Percentiles rank a stretch among this genome's conserved stretches.
These are phyloP conservation scores for Penicillium sp. DNA, from an alignment of 2,329 filamentous ascomycete genomes.

Conservation along the genomic window DNA sequence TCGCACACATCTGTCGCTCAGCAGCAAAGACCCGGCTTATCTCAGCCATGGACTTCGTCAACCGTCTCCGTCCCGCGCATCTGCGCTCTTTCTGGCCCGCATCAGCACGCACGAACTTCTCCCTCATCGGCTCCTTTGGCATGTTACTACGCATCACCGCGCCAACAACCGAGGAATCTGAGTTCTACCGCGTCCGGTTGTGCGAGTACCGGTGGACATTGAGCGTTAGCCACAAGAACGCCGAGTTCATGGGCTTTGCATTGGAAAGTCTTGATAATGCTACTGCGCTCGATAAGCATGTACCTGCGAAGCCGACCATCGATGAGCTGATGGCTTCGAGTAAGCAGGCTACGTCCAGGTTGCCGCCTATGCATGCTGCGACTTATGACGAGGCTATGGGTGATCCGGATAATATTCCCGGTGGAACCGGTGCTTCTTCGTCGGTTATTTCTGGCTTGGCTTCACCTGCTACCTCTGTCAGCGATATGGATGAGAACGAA, in stretches of 20 bases:
- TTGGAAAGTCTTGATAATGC: conserved; percentile 76
- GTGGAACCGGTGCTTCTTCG: conserved; percentile 25
- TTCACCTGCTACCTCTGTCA: conserved; percentile 39
- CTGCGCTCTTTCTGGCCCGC: conserved; percentile 81
- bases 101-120: conserved; percentile 68
- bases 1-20: conserved; percentile 87
- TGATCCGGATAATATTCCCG: conserved; percentile 22
- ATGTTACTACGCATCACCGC: conserved; percentile 87
- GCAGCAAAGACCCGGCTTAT: conserved; percentile 93
- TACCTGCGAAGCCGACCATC: conserved; percentile 70
- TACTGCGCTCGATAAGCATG: conserved; percentile 66
- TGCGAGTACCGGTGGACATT: conserved; percentile 94
- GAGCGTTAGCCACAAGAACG: conserved; percentile 76
- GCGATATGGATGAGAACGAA: conserved; percentile 34
- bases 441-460: conserved; percentile 41
- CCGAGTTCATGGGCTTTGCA: conserved; percentile 60
- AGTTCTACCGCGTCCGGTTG: conserved; percentile 84
- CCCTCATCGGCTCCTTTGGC: conserved; percentile 91
- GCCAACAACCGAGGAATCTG: conserved; percentile 81
- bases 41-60: conserved; percentile 96
- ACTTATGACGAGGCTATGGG: conserved; percentile 30
- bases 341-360: conserved; percentile 25
- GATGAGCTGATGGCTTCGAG: conserved; percentile 41
- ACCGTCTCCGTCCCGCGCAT: conserved; percentile 82
- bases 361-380: conserved; percentile 12